Evolutionary conservation across 2,329 filamentous ascomycete genomes (phyloP).

Genomic region (Bimuria novae-zelandiae): DNA sequence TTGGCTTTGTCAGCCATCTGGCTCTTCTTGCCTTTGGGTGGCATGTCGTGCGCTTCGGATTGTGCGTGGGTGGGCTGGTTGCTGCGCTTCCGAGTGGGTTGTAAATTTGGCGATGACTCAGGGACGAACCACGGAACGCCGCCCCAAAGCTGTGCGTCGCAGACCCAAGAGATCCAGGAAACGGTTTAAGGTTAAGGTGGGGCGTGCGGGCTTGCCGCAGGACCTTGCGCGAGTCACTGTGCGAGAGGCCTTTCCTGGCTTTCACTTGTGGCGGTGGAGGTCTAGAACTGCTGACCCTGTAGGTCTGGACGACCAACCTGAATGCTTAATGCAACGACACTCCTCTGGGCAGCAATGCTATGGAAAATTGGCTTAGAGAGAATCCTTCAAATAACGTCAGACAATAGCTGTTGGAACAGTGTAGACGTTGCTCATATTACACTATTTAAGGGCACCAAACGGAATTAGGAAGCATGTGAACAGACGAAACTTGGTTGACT

Average conservation of each 20-base stretch:
- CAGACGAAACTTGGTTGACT: not conserved
- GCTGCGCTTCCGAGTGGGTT: slow-evolving; percentile 15
- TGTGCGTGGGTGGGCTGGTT: slow-evolving; percentile 15
- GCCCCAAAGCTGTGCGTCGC: slow-evolving; percentile 23
- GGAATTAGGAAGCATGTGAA: slow-evolving; percentile 1
- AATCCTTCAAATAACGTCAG: not conserved
- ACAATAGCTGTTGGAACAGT: no score
- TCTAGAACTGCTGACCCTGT: slow-evolving; percentile 28
- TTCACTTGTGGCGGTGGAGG: slow-evolving; percentile 24
- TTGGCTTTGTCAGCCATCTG: slow-evolving; percentile 44
- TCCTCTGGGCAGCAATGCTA: slow-evolving; percentile 2
- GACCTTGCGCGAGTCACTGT: slow-evolving; percentile 16
- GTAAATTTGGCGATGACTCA: slow-evolving; percentile 17
- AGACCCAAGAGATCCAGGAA: slow-evolving; percentile 13
- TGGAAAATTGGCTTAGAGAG: no score
- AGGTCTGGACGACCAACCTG: slow-evolving; percentile 18
- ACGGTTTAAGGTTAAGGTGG: slow-evolving; percentile 20
- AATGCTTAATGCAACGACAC: slow-evolving; percentile 46
- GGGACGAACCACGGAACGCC: slow-evolving; percentile 17
- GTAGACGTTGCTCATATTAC: no score
- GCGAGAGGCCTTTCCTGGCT: slow-evolving; percentile 21
- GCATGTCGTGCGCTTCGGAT: slow-evolving; percentile 42
- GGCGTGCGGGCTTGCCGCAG: slow-evolving; percentile 30
- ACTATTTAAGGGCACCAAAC: not conserved
- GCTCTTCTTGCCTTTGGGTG: slow-evolving; percentile 54